Evolutionary conservation across 179 eudicot species (phyloP).

Genomic region (Camellia oleifera): DNA sequence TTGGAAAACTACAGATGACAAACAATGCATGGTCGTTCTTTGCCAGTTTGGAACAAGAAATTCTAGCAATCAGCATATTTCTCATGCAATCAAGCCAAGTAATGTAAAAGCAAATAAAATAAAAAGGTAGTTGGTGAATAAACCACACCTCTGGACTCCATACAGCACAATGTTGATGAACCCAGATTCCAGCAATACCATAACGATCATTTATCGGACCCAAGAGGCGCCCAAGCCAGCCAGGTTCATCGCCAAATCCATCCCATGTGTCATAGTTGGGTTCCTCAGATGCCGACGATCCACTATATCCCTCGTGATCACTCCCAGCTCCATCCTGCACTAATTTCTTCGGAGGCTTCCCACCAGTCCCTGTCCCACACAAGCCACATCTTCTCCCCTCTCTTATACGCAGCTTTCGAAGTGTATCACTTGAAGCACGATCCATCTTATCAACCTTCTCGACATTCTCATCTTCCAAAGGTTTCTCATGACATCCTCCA

Average conservation of each 20-base stretch:
- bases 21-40: not conserved
- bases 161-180: constrained; percentile 97
- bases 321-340: constrained; percentile 69
- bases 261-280: constrained; percentile 77
- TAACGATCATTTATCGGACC: constrained; percentile 92
- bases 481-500: constrained; percentile 27
- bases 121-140: constrained; percentile 5
- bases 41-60: not conserved
- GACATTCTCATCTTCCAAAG: constrained; percentile 29
- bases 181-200: constrained; percentile 98
- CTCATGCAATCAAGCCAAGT: not conserved
- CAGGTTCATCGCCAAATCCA: constrained; percentile 95
- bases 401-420: constrained; percentile 43
- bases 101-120: not conserved
- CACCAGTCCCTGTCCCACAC: constrained; percentile 88
- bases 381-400: constrained; percentile 88
- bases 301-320: constrained; percentile 82
- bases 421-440: constrained; percentile 24
- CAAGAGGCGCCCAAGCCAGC: constrained; percentile 91
- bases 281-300: constrained; percentile 87
- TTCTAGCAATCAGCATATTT: not conserved
- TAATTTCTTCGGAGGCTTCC: constrained; percentile 84
- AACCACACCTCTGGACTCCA: constrained; percentile 98
- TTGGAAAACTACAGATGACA: not conserved
- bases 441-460: constrained; percentile 26